These are phyloP conservation scores for Xylaria sp. DNA, from an alignment of 2,329 filamentous ascomycete species.

Conservation along the genomic window DNA sequence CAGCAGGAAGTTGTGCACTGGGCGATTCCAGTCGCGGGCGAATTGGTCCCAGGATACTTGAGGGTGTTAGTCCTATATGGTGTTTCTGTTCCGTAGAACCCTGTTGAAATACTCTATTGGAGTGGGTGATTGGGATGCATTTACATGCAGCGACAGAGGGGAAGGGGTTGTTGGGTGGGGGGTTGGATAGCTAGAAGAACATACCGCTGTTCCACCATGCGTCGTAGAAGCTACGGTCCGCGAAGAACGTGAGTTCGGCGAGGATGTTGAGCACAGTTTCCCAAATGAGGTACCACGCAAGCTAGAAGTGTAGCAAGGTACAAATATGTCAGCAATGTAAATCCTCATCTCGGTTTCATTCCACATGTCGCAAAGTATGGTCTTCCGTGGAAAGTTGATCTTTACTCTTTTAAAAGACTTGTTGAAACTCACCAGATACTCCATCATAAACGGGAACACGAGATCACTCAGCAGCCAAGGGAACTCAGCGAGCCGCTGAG, in stretches of 20 bases:
- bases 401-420: not conserved
- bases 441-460: constrained; percentile 81
- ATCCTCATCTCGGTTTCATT: not conserved
- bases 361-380: no score
- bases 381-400: no score
- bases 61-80: no score
- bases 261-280: constrained; percentile 78
- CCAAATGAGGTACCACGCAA: constrained; percentile 87
- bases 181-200: constrained; percentile 20
- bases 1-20: constrained; percentile 81
- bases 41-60: constrained; percentile 78
- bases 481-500: constrained; percentile 72
- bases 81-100: not conserved
- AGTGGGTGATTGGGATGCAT: not conserved
- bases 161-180: not conserved
- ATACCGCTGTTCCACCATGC: constrained; percentile 71
- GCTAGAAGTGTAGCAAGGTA: constrained; percentile 46
- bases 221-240: constrained; percentile 78
- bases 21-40: constrained; percentile 82
- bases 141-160: not conserved
- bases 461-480: constrained; percentile 81
- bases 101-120: not conserved
- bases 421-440: constrained; percentile 67
- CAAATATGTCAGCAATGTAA: not conserved
- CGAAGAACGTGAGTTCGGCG: constrained; percentile 80